A percentile compares a stretch with the other conserved stretches of the same genome.
Conservation (phyloP, 2,329 filamentous ascomycete genomes). For the Penicillium sp. region DNA sequence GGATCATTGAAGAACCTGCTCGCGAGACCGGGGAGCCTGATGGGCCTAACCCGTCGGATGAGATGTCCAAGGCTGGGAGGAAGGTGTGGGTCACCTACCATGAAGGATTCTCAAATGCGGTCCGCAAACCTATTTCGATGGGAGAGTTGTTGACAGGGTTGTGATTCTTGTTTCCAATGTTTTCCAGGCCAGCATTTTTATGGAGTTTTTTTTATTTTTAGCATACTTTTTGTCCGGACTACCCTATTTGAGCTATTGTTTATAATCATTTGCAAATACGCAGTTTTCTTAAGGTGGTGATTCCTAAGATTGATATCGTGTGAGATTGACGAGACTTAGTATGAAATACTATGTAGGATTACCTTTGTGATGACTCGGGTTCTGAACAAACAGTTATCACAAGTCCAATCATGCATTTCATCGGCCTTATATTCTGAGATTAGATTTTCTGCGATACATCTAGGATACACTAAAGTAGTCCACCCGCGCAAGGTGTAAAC, state of each 20-base stretch:
- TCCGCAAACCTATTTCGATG: constrained; percentile 80
- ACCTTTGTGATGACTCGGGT: too few species aligned
- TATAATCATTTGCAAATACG: not conserved
- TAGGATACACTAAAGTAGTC: too few species aligned
- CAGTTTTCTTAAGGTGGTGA: not conserved
- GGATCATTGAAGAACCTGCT: constrained; percentile 57
- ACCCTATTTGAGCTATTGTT: not conserved
- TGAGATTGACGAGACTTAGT: too few species aligned
- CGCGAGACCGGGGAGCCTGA: constrained; percentile 39
- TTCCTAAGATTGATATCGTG: too few species aligned
- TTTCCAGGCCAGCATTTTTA: constrained; percentile 3
- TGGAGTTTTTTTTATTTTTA: not conserved
- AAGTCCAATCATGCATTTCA: too few species aligned
- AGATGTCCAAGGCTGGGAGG: constrained; percentile 44
- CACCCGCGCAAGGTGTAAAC: too few species aligned
- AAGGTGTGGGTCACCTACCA: constrained; percentile 86
- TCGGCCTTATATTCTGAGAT: too few species aligned
- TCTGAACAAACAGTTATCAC: too few species aligned
- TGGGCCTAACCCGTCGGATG: constrained; percentile 28
- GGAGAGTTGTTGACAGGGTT: constrained; percentile 66
- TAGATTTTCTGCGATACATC: too few species aligned
- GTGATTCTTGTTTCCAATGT: constrained; percentile 14
- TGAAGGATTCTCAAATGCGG: constrained; percentile 89
- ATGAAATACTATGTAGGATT: too few species aligned
- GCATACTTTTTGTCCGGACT: not conserved